Percentiles rank a stretch among this genome's conserved stretches.
phyloP scores from a whole-genome alignment of 148 eudicot genomes.

The Simmondsia chinensis region DNA sequence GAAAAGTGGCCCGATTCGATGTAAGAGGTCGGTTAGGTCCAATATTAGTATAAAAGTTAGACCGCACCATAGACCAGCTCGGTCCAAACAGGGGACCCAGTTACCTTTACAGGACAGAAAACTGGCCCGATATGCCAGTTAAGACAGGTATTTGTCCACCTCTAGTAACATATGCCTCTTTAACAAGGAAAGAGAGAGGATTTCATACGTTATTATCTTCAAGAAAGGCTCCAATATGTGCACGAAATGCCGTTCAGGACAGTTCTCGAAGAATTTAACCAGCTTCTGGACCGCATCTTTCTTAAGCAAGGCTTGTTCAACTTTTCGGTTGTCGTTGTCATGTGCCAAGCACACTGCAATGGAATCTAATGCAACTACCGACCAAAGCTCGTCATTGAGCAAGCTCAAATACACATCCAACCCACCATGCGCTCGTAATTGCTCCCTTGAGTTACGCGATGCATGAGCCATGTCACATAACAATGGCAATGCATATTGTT shows the following conservation, averaged over 20 bases:
- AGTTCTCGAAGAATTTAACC: conserved; percentile 82
- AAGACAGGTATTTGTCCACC: too few relatives aligned
- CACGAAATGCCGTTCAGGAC: conserved; percentile 85
- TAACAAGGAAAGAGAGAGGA: background rate
- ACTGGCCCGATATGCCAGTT: too few relatives aligned
- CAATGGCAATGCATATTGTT: conserved; percentile 84
- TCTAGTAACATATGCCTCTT: background rate
- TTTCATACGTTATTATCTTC: conserved; percentile 88
- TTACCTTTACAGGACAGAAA: too few relatives aligned
- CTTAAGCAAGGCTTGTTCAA: conserved; percentile 90
- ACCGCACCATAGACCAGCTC: too few relatives aligned
- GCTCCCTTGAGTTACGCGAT: conserved; percentile 96
- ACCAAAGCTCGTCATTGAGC: conserved; percentile 92
- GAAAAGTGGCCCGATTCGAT: too few relatives aligned
- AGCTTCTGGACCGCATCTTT: conserved; percentile 95
- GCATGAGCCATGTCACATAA: conserved; percentile 99
- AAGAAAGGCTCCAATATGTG: conserved; percentile 96
- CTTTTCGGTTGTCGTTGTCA: conserved; percentile 89
- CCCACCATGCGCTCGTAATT: conserved; percentile 94
- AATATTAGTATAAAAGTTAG: too few relatives aligned
- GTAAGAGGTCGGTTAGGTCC: too few relatives aligned
- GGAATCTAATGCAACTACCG: conserved; percentile 93
- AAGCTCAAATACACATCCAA: conserved; percentile 88
- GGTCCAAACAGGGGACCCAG: too few relatives aligned
- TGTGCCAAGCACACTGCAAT: conserved; percentile 96